Percentiles rank a stretch among this genome's conserved stretches.
These are phyloP conservation scores for Tolypocladium ovalisporum DNA, from an alignment of 2,329 filamentous ascomycete genomes.

Conservation along the genomic window DNA sequence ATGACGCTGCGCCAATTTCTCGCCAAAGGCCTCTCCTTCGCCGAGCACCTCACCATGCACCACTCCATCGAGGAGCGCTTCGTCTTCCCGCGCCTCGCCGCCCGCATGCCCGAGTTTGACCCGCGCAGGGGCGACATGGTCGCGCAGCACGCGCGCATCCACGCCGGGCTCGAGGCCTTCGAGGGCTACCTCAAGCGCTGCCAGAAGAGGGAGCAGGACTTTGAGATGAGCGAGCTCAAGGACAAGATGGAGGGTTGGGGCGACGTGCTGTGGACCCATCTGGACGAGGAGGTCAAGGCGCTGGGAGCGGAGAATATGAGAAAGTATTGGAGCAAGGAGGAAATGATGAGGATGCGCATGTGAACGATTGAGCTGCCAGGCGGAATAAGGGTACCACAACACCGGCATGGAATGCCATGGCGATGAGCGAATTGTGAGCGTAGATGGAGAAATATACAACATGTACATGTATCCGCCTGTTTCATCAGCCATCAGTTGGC, in stretches of 20 bases:
- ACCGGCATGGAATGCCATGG: neutral
- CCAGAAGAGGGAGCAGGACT: constrained; percentile 47
- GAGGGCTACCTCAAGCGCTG: constrained; percentile 55
- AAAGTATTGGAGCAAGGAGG: constrained; percentile 65
- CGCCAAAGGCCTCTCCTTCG: constrained; percentile 56
- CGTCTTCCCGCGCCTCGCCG: constrained; percentile 68
- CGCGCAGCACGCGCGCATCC: constrained; percentile 68
- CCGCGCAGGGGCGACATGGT: constrained; percentile 46
- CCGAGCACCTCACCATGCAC: constrained; percentile 59
- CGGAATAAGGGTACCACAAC: neutral
- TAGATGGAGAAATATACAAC: neutral
- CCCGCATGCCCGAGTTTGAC: constrained; percentile 68
- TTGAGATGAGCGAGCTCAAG: constrained; percentile 50
- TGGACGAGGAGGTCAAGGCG: constrained; percentile 73
- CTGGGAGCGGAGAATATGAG: constrained; percentile 82
- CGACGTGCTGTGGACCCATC: constrained; percentile 66
- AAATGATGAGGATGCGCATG: constrained; percentile 62
- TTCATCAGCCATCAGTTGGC: neutral
- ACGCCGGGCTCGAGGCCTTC: constrained; percentile 60
- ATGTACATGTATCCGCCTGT: neutral
- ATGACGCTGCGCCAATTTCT: constrained; percentile 63
- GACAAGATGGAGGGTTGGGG: constrained; percentile 69
- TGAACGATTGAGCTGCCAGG: neutral
- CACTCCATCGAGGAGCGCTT: constrained; percentile 75
- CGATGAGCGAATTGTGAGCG: neutral